Evolutionary conservation across 2,329 filamentous ascomycete species (phyloP), one percentile per base, ranked within the genome.

Genomic region (Ascochyta koolunga): DNA sequence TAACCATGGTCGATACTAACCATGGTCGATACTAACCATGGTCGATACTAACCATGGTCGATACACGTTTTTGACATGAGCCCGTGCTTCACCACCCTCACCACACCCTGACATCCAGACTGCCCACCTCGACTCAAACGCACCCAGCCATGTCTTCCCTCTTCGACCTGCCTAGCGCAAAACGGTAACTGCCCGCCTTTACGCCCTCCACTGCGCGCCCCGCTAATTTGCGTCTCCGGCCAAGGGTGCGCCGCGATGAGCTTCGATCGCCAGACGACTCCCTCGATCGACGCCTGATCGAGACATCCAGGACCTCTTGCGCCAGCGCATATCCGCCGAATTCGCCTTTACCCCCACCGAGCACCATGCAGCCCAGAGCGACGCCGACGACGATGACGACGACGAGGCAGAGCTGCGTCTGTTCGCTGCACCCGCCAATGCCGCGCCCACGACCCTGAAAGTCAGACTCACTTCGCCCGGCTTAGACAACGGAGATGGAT

Each of bases 381-480:
- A 58, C 32, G 48, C 35, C 16, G 54, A 21, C 8, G 50, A 49
- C 11, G 61, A 54, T 24, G 64, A 68, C 32, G 60, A 67, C 5
- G 71, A 73, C 2, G 71, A 73, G 51, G 54, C 62, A 2, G 72
- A 75, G 59, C 59, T 75, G 39, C 62, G 66, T 2, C 68, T 75
- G 16, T 75, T 75, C 47, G 67, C 71, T 24, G 57, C 62, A n/a
- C 57, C 67, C 13, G 50, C 62, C 7, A 60, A 62, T 22, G 52
- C 64, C 32, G 58, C 58, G 5, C 55, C 64, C 15, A 58, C 65
- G 24, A 61, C 64, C 15, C 56, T 65, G 31, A 74, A 68, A 46
- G 71, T 74, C 32, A 62, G 72, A 35, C 55, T 75, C 1, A 56
- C 65, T 0, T 75, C 72, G 1, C 72, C 72, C 13, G 64, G 59